Base-by-base conservation (phyloP, 163 green algal genomes). In the Trebouxiophyceae sp. region DNA sequence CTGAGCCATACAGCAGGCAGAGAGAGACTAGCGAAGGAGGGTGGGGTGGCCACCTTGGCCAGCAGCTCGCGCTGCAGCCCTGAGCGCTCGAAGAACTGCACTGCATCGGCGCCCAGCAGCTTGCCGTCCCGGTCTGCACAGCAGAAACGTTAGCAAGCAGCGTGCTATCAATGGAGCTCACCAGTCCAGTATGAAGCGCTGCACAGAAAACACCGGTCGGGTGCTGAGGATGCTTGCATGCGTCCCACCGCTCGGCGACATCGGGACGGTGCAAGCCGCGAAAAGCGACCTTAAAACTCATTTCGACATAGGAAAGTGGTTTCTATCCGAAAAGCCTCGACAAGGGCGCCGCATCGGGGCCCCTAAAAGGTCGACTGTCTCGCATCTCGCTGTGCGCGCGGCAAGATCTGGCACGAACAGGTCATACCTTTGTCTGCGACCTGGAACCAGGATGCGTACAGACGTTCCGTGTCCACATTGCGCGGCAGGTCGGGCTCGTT, bases 31-130 rank as follows among this genome's bases (percentile, higher is more conserved):
- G n/a, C n/a, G n/a, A 50, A 50, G 33, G 28, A 34, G 27, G 6
- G 26, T 23, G 4, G 54, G 27, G 54, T 4, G 2, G 2, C n/a
- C 33, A 88, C 85, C 58, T 86, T 84, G 3, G 88, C 84, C 54
- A 96, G 78, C 54, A 82, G 28, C 24, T 94, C 80, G 0, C 83
- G 72, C 0, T 82, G 75, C 45, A 97, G 78, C 1, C 83, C 84
- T 28, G 75, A 90, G 4, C 86, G 84, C 58, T 85, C 74, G 65
- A 97, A 97, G 65, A 97, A 97, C 3, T 66, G 61, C 19, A 95
- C 87, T 0, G 90, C 90, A 71, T 96, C 90, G 23, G 54, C 27
- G 5, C 84, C 83, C 19, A 70, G 80, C 29, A 91, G 29, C 30
- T 77, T 62, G 5, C 79, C 83, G 70, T 89, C 82, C 4, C 34